These are phyloP conservation scores for Podila clonocystis DNA, from an alignment of 192 early-diverging fungal species.

Conservation along the genomic window DNA sequence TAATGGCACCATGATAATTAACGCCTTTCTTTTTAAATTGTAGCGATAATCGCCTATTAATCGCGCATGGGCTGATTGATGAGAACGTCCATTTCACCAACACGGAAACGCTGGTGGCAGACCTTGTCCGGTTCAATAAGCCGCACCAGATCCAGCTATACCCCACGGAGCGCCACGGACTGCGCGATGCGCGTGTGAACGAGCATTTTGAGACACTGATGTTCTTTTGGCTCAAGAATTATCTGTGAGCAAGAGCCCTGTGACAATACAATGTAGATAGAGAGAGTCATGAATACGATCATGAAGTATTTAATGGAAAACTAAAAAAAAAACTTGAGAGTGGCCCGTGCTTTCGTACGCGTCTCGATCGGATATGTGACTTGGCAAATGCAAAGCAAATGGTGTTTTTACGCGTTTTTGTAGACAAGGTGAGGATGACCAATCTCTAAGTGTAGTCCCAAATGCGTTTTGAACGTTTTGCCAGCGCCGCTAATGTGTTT, in stretches of 20 bases:
- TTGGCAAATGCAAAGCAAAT: too few relatives aligned
- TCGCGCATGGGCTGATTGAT: slow-evolving; percentile 80
- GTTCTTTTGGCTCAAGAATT: slow-evolving; percentile 67
- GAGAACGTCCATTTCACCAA: slow-evolving; percentile 83
- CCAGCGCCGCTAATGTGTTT: too few relatives aligned
- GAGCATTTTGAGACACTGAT: slow-evolving; percentile 85
- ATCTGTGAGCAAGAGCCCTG: slow-evolving; percentile 42
- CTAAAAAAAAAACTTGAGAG: too few relatives aligned
- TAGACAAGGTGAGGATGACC: too few relatives aligned
- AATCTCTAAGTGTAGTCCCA: too few relatives aligned
- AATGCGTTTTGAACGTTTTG: too few relatives aligned
- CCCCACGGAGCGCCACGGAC: slow-evolving; percentile 79
- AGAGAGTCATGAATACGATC: too few relatives aligned
- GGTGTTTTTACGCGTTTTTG: too few relatives aligned
- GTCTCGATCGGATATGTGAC: too few relatives aligned
- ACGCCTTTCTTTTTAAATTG: not conserved
- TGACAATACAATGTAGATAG: not conserved
- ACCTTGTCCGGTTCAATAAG: slow-evolving; percentile 61
- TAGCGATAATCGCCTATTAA: slow-evolving; percentile 67
- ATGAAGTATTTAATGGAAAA: too few relatives aligned
- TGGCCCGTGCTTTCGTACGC: too few relatives aligned
- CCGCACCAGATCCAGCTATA: slow-evolving; percentile 74
- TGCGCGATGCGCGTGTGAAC: slow-evolving; percentile 68
- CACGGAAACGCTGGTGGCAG: slow-evolving; percentile 64
- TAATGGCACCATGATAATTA: slow-evolving; percentile 5